Evolutionary conservation across 73 alveolate species (phyloP), one percentile per base, ranked within the genome.

Genomic region (Halteria grandinella): DNA sequence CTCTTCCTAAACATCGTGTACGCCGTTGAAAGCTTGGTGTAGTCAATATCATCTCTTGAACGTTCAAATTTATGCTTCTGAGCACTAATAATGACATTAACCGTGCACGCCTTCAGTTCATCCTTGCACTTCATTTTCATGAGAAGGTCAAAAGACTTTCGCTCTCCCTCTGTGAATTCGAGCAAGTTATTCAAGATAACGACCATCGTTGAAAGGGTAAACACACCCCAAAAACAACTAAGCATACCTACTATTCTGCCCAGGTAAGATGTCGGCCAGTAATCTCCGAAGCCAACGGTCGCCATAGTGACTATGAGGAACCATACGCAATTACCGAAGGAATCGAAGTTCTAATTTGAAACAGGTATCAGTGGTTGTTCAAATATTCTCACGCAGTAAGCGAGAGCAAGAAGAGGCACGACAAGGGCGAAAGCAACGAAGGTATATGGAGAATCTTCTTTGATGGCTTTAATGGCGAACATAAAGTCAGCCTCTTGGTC

Each of bases 201-300:
- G 25, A 79, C 89, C 55, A 89, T 27, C 18, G 86, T 49, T 14
- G 94, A 78, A 11, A 79, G 86, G 21, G 79, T 32, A 57, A 88
- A 79, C 43, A 73, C 84, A 15, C 96, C 96, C 89, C 94, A 89
- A 21, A 89, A 62, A 45, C 90, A 85, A 0, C 83, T 72, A 27
- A 89, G 29, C 33, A 75, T 51, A 14, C 94, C 92, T 33, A 89
- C 52, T 8, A 83, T 58, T n/a, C 92, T 25, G 10, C 92, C 92
- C 58, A 70, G 87, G 41, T 58, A 41, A 5, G 94, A 53, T 6
- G 43, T 82, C 5, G 96, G 96, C 49, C 41, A 89, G 55, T 58
- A 59, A 45, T 89, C 96, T 14, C 96, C 96, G 45, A 85, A 89
- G 28, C 96, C 96, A 12, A 89, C 92, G 0, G 96, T 89, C 15